A percentile compares a stretch with the other conserved stretches of the same genome.
Conservation (phyloP, 2,329 filamentous ascomycete genomes). For the Dactylellina haptotyla region DNA sequence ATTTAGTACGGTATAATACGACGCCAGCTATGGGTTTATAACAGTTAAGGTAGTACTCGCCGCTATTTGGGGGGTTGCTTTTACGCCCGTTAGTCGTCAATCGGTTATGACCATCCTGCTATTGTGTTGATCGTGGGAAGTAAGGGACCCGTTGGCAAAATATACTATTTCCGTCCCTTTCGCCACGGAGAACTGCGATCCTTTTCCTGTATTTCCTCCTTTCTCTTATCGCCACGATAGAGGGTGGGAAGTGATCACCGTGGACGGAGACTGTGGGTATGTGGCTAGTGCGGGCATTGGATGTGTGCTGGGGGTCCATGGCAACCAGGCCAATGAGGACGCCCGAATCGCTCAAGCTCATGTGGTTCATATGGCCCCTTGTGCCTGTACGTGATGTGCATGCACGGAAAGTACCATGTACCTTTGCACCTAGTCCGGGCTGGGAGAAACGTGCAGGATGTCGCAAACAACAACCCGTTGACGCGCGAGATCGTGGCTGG, state of each 20-base stretch:
- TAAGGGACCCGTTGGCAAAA: no score
- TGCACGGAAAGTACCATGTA: not conserved
- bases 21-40: no score
- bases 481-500: slow-evolving; percentile 48
- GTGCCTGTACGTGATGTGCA: not conserved
- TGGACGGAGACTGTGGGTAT: not conserved
- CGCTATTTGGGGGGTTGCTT: no score
- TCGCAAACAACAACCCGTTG: slow-evolving; percentile 36
- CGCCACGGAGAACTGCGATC: no score
- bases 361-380: not conserved
- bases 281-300: slow-evolving; percentile 4
- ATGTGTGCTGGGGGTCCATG: not conserved
- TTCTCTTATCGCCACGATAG: not conserved
- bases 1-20: no score
- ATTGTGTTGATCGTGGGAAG: no score
- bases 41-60: no score
- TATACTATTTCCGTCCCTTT: not conserved
- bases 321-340: slow-evolving; percentile 13
- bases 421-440: not conserved
- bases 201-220: no score
- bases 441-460: slow-evolving; percentile 29
- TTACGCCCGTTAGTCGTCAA: no score
- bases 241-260: not conserved
- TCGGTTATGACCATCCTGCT: no score
- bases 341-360: no score